phyloP scores from a whole-genome alignment of 106 monocot genomes.

The Acorus calamus region DNA sequence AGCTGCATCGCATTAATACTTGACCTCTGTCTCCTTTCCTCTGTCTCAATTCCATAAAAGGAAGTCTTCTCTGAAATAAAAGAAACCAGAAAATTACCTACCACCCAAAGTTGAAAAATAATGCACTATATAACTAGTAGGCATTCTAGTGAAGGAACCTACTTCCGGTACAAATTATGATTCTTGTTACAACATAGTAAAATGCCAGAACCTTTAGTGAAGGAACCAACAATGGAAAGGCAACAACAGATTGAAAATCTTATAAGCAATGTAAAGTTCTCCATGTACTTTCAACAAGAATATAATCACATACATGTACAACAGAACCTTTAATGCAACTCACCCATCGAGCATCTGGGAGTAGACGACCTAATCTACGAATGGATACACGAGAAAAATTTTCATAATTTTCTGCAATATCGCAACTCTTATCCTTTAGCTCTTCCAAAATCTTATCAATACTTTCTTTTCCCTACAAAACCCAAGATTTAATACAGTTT shows the following conservation, averaged over 20 bases:
- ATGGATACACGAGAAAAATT: conserved; percentile 27
- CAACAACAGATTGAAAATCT: too few relatives aligned
- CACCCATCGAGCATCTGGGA: conserved; percentile 42
- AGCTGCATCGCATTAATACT: conserved; percentile 18
- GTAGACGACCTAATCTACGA: conserved; percentile 26
- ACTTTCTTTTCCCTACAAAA: conserved; percentile 25
- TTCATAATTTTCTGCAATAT: conserved; percentile 15
- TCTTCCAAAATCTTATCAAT: conserved; percentile 32
- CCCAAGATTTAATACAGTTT: background rate
- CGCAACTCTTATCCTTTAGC: conserved; percentile 13
- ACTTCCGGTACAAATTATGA: too few relatives aligned
- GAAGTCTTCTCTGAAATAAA: conserved; percentile 5
- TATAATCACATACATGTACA: too few relatives aligned
- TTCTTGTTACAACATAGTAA: too few relatives aligned
- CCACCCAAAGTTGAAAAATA: too few relatives aligned
- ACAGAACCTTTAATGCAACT: background rate
- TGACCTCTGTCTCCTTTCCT: conserved; percentile 20
- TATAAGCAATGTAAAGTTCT: too few relatives aligned
- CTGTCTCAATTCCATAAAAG: conserved; percentile 21
- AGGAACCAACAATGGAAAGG: too few relatives aligned
- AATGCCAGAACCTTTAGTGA: too few relatives aligned
- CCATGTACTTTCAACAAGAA: too few relatives aligned
- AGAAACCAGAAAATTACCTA: too few relatives aligned
- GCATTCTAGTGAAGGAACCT: too few relatives aligned
- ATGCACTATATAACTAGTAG: too few relatives aligned